Evolutionary conservation across 352 stramenopile genomes (phyloP).

Genomic region (Saprolegnia diclina): DNA sequence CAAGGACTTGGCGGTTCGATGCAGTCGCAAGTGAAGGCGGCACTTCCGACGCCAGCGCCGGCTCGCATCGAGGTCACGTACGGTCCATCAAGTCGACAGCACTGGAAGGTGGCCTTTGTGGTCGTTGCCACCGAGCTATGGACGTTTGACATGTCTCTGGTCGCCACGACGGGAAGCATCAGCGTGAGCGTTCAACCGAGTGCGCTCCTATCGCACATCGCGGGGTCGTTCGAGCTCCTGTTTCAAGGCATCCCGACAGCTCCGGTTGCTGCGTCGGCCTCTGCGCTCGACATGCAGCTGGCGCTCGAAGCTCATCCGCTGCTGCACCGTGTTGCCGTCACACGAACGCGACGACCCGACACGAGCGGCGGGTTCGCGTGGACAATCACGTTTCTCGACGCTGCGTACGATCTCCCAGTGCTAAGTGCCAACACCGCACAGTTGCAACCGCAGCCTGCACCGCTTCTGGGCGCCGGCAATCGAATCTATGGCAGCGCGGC

Average conservation of each 20-base stretch:
- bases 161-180: background rate
- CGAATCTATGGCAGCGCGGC: background rate
- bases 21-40: conserved; percentile 4
- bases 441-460: conserved; percentile 16
- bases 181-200: background rate
- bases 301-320: conserved; percentile 34
- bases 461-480: background rate
- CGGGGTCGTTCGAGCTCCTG: conserved; percentile 33
- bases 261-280: conserved; percentile 9
- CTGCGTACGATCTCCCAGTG: conserved; percentile 31
- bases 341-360: background rate
- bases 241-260: conserved; percentile 30
- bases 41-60: background rate
- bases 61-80: background rate
- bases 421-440: conserved; percentile 20
- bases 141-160: background rate
- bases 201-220: background rate
- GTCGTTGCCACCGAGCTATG: background rate
- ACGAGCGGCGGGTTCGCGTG: conserved; percentile 24
- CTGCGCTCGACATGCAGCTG: conserved; percentile 31
- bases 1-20: conserved; percentile 5
- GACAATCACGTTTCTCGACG: conserved; percentile 43
- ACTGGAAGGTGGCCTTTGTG: conserved; percentile 5
- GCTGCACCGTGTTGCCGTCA: conserved; percentile 32
- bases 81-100: background rate